Conservation (phyloP, 2,329 filamentous ascomycete species). For the Neobulgaria alba region DNA sequence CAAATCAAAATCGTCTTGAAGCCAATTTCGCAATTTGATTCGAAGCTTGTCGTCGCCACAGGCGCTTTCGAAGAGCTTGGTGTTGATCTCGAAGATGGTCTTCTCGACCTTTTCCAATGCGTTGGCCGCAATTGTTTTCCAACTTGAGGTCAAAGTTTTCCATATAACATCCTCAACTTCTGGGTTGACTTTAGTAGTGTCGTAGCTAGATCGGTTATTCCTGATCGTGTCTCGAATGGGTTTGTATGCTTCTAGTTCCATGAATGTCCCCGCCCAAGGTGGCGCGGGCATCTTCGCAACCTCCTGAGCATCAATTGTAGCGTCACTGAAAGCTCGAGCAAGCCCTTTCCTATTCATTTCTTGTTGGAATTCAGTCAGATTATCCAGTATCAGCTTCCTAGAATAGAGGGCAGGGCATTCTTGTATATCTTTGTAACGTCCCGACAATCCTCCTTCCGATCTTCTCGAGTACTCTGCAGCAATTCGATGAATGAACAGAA, state of each 20-base stretch:
- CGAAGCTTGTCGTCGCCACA: slow-evolving; percentile 11
- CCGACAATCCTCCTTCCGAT: no score
- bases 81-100: slow-evolving; percentile 8
- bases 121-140: slow-evolving; percentile 8
- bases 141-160: slow-evolving; percentile 10
- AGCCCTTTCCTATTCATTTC: no score
- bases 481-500: no score
- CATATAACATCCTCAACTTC: slow-evolving; percentile 11
- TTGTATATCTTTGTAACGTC: no score
- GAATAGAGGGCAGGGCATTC: no score
- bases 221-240: slow-evolving; percentile 12
- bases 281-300: background rate
- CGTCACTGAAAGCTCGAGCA: slow-evolving; percentile 1
- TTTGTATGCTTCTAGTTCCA: slow-evolving; percentile 7
- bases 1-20: slow-evolving; percentile 9
- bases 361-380: no score
- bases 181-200: slow-evolving; percentile 11
- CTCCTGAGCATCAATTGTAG: slow-evolving; percentile 6
- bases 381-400: no score
- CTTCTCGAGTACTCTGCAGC: no score
- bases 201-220: slow-evolving; percentile 11
- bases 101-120: slow-evolving; percentile 7
- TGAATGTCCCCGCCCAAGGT: slow-evolving; percentile 4
- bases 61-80: slow-evolving; percentile 7
- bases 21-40: slow-evolving; percentile 9